Percentiles rank a stretch among this genome's conserved stretches.
These are phyloP conservation scores for Pythium plurisporium DNA, from an alignment of 352 stramenopile genomes.

Conservation along the genomic window DNA sequence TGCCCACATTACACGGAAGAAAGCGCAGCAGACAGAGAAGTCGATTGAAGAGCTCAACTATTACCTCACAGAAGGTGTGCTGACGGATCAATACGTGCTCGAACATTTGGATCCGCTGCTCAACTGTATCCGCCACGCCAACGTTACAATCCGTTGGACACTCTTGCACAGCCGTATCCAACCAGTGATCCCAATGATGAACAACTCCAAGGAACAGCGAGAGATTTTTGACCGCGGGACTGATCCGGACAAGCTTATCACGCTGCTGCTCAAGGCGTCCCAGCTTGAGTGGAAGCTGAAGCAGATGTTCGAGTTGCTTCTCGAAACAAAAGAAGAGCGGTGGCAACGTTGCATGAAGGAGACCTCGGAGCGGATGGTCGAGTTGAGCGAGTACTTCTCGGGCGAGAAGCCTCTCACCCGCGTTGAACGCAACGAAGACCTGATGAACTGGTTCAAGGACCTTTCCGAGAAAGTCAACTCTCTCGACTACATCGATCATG, in stretches of 20 bases:
- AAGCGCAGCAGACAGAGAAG: slow-evolving; percentile 79
- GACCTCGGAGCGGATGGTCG: slow-evolving; percentile 88
- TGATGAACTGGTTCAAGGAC: slow-evolving; percentile 92
- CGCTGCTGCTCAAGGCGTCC: slow-evolving; percentile 90
- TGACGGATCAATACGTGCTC: slow-evolving; percentile 92
- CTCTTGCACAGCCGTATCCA: slow-evolving; percentile 93
- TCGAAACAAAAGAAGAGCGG: slow-evolving; percentile 88
- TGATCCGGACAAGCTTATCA: slow-evolving; percentile 85
- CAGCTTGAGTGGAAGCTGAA: slow-evolving; percentile 95
- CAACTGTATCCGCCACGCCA: slow-evolving; percentile 89
- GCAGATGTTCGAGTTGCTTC: slow-evolving; percentile 87
- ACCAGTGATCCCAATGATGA: slow-evolving; percentile 83
- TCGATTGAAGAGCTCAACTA: slow-evolving; percentile 89
- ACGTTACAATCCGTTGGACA: slow-evolving; percentile 92
- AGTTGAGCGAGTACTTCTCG: slow-evolving; percentile 93
- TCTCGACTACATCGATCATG: slow-evolving; percentile 89
- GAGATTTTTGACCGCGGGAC: slow-evolving; percentile 81
- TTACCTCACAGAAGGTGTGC: slow-evolving; percentile 88
- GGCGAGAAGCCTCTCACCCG: slow-evolving; percentile 91
- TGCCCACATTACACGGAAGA: slow-evolving; percentile 84
- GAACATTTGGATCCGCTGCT: slow-evolving; percentile 90
- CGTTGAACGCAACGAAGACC: slow-evolving; percentile 91
- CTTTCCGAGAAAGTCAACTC: slow-evolving; percentile 88
- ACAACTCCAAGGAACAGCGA: slow-evolving; percentile 73
- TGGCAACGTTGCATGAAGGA: slow-evolving; percentile 90